Evolutionary conservation across 345 rosid genomes (phyloP).

Genomic region (Boechera retrofracta): DNA sequence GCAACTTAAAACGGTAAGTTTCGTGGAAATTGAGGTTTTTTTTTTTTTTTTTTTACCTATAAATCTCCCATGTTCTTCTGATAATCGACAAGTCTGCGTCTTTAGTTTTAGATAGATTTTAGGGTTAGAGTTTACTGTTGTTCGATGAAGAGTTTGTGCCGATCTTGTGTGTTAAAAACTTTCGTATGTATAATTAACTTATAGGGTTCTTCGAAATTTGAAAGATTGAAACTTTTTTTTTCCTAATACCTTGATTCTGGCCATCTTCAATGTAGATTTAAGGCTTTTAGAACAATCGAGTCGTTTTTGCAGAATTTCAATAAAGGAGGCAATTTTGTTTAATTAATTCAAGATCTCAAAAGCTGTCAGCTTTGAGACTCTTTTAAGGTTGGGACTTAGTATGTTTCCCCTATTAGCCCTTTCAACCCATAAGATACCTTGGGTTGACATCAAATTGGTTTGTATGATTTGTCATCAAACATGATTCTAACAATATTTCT

Average conservation of each 20-base stretch:
- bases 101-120: slow-evolving; percentile 9
- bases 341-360: slow-evolving; percentile 13
- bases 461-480: neutral
- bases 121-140: slow-evolving; percentile 21
- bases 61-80: slow-evolving; percentile 1
- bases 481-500: slow-evolving; percentile 16
- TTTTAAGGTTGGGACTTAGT: neutral
- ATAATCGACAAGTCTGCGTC: neutral
- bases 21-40: neutral
- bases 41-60: neutral
- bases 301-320: neutral
- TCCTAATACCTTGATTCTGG: neutral
- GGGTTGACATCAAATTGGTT: neutral
- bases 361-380: slow-evolving; percentile 31
- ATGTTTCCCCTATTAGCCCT: neutral
- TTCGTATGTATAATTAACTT: neutral
- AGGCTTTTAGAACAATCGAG: neutral
- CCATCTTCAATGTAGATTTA: slow-evolving; percentile 7
- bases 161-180: neutral
- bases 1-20: slow-evolving; percentile 34
- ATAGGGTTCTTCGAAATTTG: slow-evolving; percentile 1
- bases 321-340: neutral
- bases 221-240: slow-evolving; percentile 8
- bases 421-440: neutral
- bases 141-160: slow-evolving; percentile 21